Conservation (phyloP, 1,139 yeast genomes). For the Pichia norvegensis region DNA sequence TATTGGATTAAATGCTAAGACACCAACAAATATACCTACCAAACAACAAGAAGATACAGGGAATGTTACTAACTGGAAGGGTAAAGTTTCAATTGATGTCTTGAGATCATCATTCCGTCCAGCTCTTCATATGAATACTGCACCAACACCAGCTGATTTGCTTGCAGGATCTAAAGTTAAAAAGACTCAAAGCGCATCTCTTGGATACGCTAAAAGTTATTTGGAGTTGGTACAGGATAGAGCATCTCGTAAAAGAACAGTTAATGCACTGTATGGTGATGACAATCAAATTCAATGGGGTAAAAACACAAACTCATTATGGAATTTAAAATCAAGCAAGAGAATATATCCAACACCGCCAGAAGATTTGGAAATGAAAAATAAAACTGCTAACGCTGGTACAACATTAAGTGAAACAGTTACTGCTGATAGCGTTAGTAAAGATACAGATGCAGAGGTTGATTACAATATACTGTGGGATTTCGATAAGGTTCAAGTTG, state of each 20-base stretch:
- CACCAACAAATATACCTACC: constrained; percentile 23
- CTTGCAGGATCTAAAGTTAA: neutral
- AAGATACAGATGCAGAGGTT: neutral
- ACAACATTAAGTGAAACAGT: constrained; percentile 2
- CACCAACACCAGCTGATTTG: constrained; percentile 4
- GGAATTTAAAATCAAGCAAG: neutral
- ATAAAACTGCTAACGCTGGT: constrained; percentile 3
- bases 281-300: constrained; percentile 3
- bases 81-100: constrained; percentile 40
- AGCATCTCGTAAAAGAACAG: constrained; percentile 3
- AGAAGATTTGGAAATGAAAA: constrained; percentile 17
- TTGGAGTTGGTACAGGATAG: constrained; percentile 8
- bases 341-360: constrained; percentile 27
- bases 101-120: constrained; percentile 38
- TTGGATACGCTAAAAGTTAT: constrained; percentile 2
- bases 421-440: neutral
- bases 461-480: neutral
- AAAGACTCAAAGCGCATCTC: constrained; percentile 4
- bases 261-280: neutral
- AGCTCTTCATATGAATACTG: constrained; percentile 3
- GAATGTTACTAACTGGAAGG: constrained; percentile 32
- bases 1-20: constrained; percentile 29
- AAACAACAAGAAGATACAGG: constrained; percentile 10
- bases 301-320: constrained; percentile 7
- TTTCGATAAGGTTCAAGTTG: neutral